phyloP scores from a whole-genome alignment of 805 yeast genomes.

The Cyberlindnera subsufficiens region DNA sequence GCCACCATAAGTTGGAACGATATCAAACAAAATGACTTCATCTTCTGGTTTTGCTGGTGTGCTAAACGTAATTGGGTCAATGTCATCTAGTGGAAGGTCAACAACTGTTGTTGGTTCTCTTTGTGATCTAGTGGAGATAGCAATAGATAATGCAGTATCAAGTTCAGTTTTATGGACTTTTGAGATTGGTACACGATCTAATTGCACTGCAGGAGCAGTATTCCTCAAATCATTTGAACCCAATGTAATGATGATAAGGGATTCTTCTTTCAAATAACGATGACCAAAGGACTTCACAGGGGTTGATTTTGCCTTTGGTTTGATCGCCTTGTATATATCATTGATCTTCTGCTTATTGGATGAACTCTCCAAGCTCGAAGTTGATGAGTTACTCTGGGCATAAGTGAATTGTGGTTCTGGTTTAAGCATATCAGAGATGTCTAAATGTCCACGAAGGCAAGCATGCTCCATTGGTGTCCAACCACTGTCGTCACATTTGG shows the following conservation, averaged over 20 bases:
- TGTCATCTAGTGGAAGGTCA: constrained; percentile 80
- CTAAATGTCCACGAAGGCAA: constrained; percentile 78
- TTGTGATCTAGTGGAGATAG: constrained; percentile 35
- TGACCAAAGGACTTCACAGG: constrained; percentile 86
- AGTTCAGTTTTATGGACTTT: constrained; percentile 76
- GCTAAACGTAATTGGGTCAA: constrained; percentile 69
- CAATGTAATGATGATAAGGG: constrained; percentile 71
- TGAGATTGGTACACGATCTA: constrained; percentile 69
- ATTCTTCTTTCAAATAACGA: constrained; percentile 56
- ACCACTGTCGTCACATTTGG: constrained; percentile 72
- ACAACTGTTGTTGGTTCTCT: constrained; percentile 48
- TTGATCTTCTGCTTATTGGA: constrained; percentile 7
- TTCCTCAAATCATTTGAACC: constrained; percentile 81
- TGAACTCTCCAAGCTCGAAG: not conserved
- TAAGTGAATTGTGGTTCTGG: constrained; percentile 37
- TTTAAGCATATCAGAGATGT: constrained; percentile 55
- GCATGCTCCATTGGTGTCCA: constrained; percentile 99
- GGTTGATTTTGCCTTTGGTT: constrained; percentile 13
- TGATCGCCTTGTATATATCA: constrained; percentile 16
- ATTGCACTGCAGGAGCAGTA: constrained; percentile 50
- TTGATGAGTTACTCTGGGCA: constrained; percentile 4
- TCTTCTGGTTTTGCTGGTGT: constrained; percentile 45
- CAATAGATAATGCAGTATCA: constrained; percentile 81
- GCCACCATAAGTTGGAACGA: constrained; percentile 80
- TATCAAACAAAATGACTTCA: constrained; percentile 67